Evolutionary conservation across 2,329 filamentous ascomycete genomes (phyloP), one percentile per base, ranked within the genome.

Genomic region (Aaosphaeria pasadenensis): DNA sequence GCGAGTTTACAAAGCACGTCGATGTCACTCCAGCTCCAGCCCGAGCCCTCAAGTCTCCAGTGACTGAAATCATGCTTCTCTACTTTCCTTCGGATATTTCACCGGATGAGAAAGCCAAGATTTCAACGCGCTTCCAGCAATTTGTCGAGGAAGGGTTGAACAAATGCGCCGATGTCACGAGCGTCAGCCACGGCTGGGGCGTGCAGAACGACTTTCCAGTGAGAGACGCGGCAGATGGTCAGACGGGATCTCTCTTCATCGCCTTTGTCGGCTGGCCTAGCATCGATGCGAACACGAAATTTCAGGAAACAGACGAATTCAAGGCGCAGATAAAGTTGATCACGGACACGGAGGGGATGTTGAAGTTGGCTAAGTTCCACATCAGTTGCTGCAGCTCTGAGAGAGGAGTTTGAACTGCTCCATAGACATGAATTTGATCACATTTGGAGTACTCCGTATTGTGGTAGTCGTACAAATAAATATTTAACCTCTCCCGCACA

Each of bases 1-100:
- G 43, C n/a, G 47, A 45, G 32, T 53, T 53, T 32, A 48, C 50
- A 28, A 53, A 53, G 36, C 47, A 53, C 35, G 13, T 47, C 5
- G 7, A n/a, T 29, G 35, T 46, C 11, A 7, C 29, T 4, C 38
- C 44, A 6, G n/a, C 7, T n/a, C 33, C 33, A 36, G 9, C n/a
- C n/a, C 33, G 33, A 36, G 33, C 33, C 9, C 9, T 13, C 3
- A 9, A 36, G n/a, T 36, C 33, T 36, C 33, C 33, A 9, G 33
- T 36, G n/a, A 36, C 33, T 36, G 33, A 36, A 36, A 9, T 36
- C 33, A 9, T 36, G 33, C 33, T 36, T 9, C 9, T 13, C 9
- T 36, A 36, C n/a, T 36, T 36, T 13, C n/a, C 33, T 9, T 9
- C 33, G n/a, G 33, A 36, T 3, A 36, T 36, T 13, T 36, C 33